Base-by-base conservation (phyloP, 139 green algal species). In the Chlorella sp. region DNA sequence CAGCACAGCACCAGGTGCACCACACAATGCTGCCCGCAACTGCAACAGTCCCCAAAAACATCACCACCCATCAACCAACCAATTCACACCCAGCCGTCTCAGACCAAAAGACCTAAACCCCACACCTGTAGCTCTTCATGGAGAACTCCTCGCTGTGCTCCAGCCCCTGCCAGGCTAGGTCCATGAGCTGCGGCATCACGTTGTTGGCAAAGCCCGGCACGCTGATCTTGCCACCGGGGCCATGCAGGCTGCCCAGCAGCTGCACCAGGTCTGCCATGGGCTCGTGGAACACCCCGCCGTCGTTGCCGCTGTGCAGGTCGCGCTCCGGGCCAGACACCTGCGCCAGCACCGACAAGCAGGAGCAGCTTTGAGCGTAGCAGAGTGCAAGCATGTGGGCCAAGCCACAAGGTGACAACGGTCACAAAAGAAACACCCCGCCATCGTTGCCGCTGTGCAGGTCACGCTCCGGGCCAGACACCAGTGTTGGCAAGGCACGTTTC, bases 381-480 rank as follows among this genome's bases (percentile, higher is more conserved):
- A n/a, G n/a, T n/a, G n/a, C n/a, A n/a, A n/a, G n/a, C n/a, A n/a
- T n/a, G n/a, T n/a, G n/a, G n/a, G n/a, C n/a, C n/a, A n/a, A n/a
- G n/a, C n/a, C n/a, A n/a, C n/a, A n/a, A n/a, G n/a, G n/a, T n/a
- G n/a, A n/a, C n/a, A n/a, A n/a, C n/a, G n/a, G n/a, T n/a, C n/a
- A n/a, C n/a, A n/a, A n/a, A n/a, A n/a, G 88, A 80, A 97, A 96
- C 34, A 96, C 88, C 59, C 94, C 94, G 31, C 94, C 94, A 67
- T 98, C 92, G 69, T 97, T 97, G 77, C 94, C 94, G 49, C 79
- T 91, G 86, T 98, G 94, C 49, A 98, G 73, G 78, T 98, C 93
- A 5, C 88, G 84, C 23, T 82, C 55, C 1, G 93, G 90, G 5
- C 94, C 94, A 3, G 67, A 84, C 51, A 91, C 85, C 77, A 88